A percentile compares a stretch with the other conserved stretches of the same genome.
Conservation (phyloP, 2,329 filamentous ascomycete genomes). For the Ascochyta koolunga region DNA sequence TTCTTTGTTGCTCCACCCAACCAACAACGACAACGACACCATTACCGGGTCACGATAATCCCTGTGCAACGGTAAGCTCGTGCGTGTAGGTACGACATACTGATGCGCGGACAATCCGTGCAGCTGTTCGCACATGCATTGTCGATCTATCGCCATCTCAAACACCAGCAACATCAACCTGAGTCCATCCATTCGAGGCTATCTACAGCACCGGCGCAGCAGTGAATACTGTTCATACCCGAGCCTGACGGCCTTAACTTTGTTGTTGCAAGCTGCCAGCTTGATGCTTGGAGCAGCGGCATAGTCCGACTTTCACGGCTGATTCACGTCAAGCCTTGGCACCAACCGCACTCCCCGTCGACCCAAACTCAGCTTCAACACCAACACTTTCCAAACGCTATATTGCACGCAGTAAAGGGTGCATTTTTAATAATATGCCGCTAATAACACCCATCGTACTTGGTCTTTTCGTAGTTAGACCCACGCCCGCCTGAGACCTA, state of each 20-base stretch:
- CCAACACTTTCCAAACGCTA: slow-evolving; percentile 2
- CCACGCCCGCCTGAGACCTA: slow-evolving; percentile 6
- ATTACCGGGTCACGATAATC: not conserved
- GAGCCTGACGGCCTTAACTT: not conserved
- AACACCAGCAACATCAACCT: slow-evolving; percentile 5
- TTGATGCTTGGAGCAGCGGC: slow-evolving; percentile 14
- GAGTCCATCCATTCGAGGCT: not conserved
- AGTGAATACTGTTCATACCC: not conserved
- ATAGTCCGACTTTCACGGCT: slow-evolving; percentile 13
- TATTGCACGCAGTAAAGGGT: not conserved
- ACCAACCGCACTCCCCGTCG: slow-evolving; percentile 1
- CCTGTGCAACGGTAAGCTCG: slow-evolving; percentile 8
- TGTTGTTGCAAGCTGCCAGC: slow-evolving; percentile 5
- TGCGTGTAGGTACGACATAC: not conserved
- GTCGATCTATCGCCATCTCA: slow-evolving; percentile 14
- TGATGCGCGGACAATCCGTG: not conserved
- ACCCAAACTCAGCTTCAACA: not conserved
- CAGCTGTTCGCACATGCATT: slow-evolving; percentile 5
- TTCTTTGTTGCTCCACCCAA: not conserved
- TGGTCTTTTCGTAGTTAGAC: not conserved
- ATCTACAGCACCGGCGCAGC: not conserved
- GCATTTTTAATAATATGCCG: not conserved
- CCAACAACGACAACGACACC: slow-evolving; percentile 9
- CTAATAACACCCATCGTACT: not conserved
- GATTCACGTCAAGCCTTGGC: not conserved